phyloP scores from a whole-genome alignment of 768 basidiomycete genomes.

The Suillus spraguei region DNA sequence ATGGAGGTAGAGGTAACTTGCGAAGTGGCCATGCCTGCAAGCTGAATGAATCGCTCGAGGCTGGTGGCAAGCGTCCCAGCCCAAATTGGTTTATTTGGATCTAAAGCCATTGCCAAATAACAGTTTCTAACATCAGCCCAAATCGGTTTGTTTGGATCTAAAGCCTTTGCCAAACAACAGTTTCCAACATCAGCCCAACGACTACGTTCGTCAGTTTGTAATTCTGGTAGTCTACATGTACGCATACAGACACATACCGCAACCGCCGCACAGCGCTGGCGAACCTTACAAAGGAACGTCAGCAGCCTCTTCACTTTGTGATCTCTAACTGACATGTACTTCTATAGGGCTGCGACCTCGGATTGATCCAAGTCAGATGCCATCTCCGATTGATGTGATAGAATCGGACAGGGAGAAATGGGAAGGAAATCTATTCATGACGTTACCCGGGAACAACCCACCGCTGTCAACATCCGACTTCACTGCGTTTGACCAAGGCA shows the following conservation, averaged over 20 bases:
- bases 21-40: slow-evolving; percentile 8
- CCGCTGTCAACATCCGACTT: slow-evolving; percentile 90
- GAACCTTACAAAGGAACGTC: slow-evolving; percentile 45
- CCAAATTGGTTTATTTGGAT: slow-evolving; percentile 14
- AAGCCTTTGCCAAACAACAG: slow-evolving; percentile 18
- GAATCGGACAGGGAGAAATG: slow-evolving; percentile 80
- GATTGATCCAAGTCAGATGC: slow-evolving; percentile 88
- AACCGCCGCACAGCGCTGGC: slow-evolving; percentile 64
- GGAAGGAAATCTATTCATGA: slow-evolving; percentile 71
- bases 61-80: no score
- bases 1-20: slow-evolving; percentile 2
- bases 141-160: slow-evolving; percentile 16
- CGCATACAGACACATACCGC: slow-evolving; percentile 43
- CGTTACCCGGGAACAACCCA: slow-evolving; percentile 60
- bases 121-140: neutral
- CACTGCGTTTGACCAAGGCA: slow-evolving; percentile 89
- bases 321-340: slow-evolving; percentile 12
- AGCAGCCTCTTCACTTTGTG: neutral
- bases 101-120: slow-evolving; percentile 19
- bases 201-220: neutral
- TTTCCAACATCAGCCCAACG: neutral
- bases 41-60: neutral
- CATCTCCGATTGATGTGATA: slow-evolving; percentile 83
- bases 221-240: neutral
- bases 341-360: slow-evolving; percentile 69